Evolutionary conservation across 2,329 filamentous ascomycete genomes (phyloP).

Genomic region (Pseudonectria buxi): DNA sequence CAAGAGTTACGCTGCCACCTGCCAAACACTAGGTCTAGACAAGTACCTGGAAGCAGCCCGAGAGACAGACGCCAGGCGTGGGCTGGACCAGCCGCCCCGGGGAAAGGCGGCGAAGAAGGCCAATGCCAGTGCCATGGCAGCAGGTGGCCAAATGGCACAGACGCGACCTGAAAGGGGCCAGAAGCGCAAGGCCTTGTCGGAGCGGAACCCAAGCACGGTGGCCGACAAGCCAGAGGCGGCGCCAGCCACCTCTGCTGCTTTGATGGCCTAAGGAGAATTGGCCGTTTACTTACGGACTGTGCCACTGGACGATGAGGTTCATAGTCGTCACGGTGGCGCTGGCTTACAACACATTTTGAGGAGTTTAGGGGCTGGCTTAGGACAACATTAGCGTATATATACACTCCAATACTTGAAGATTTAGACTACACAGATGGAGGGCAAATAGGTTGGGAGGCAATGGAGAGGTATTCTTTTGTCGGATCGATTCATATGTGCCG

Average conservation of each 20-base stretch:
- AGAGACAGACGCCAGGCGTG: slow-evolving; percentile 57
- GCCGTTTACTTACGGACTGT: neutral
- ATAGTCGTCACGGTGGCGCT: neutral
- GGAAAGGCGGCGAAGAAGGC: slow-evolving; percentile 29
- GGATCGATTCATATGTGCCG: neutral
- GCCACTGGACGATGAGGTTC: slow-evolving; percentile 1
- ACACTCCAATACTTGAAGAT: too few relatives aligned
- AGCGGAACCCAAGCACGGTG: slow-evolving; percentile 21
- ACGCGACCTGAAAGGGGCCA: slow-evolving; percentile 27
- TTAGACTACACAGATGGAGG: too few relatives aligned
- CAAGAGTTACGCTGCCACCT: slow-evolving; percentile 66
- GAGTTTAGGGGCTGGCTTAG: slow-evolving; percentile 11
- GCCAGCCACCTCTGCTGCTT: slow-evolving; percentile 15
- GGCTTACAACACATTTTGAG: slow-evolving; percentile 11
- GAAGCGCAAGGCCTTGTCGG: slow-evolving; percentile 30
- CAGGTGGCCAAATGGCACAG: slow-evolving; percentile 39
- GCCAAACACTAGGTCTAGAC: slow-evolving; percentile 57
- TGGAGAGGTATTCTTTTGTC: too few relatives aligned
- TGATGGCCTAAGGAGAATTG: neutral
- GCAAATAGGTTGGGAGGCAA: too few relatives aligned
- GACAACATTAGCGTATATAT: too few relatives aligned
- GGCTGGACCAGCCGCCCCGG: slow-evolving; percentile 45
- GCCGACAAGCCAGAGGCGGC: slow-evolving; percentile 16
- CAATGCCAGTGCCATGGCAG: slow-evolving; percentile 39
- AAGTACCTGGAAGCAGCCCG: slow-evolving; percentile 58